phyloP scores from a whole-genome alignment of 139 green algal genomes.

The Volvox reticuliferus region DNA sequence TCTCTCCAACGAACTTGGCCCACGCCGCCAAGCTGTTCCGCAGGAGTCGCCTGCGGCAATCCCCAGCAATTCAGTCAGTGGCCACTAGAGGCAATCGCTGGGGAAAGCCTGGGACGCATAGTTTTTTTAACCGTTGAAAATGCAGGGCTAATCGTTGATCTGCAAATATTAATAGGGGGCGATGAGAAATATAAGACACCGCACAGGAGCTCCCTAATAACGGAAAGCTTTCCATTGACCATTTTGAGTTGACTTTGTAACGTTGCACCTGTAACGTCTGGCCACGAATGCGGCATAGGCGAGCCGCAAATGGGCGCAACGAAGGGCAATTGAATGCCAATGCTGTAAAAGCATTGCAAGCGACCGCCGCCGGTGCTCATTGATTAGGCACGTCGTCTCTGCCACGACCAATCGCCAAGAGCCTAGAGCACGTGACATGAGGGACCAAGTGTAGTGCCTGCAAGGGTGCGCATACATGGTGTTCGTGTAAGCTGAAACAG shows the following conservation, averaged over 20 bases:
- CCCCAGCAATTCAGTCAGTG: no score
- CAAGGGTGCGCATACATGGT: no score
- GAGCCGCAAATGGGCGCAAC: neutral
- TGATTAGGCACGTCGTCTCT: neutral
- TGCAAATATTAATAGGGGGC: no score
- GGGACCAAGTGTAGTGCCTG: slow-evolving; percentile 15
- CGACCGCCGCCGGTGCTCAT: neutral
- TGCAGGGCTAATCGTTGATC: no score
- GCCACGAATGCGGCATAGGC: neutral
- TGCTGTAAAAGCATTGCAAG: neutral
- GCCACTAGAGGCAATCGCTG: no score
- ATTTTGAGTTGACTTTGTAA: no score
- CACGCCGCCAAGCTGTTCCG: neutral
- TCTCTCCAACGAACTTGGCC: neutral
- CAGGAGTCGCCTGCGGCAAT: neutral
- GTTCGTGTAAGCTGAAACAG: no score
- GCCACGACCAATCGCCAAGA: neutral
- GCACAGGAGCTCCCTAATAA: no score
- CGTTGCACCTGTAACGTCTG: neutral
- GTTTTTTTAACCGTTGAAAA: no score
- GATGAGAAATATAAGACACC: no score
- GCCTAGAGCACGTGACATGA: neutral
- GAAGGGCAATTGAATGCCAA: neutral
- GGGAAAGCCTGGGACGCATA: no score
- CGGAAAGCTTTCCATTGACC: no score